phyloP scores from a whole-genome alignment of 176 grass and related monocot species.

The Otatea glauca region DNA sequence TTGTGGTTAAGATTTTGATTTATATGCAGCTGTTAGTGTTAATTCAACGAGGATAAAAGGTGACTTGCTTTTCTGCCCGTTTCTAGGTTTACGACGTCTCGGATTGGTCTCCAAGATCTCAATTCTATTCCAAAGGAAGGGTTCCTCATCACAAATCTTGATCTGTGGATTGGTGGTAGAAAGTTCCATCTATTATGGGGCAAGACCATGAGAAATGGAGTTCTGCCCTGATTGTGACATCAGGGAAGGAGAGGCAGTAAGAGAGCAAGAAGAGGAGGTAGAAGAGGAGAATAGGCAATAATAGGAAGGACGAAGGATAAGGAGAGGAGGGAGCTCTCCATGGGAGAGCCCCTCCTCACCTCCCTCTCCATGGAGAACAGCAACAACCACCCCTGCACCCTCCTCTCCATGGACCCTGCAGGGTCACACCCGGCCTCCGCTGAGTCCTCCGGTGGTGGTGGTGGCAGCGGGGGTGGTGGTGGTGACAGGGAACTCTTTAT shows the following conservation, averaged over 20 bases:
- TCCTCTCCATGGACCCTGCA: slow-evolving; percentile 68
- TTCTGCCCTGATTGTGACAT: neutral
- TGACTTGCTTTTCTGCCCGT: neutral
- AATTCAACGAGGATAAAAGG: neutral
- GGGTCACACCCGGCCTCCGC: slow-evolving; percentile 41
- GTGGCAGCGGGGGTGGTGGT: slow-evolving; percentile 4
- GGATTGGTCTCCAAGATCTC: slow-evolving; percentile 46
- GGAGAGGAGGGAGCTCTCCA: slow-evolving; percentile 59
- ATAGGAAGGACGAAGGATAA: slow-evolving; percentile 59
- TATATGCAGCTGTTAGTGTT: neutral
- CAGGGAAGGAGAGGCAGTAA: slow-evolving; percentile 13
- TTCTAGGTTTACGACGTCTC: slow-evolving; percentile 5
- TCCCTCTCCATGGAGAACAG: slow-evolving; percentile 73
- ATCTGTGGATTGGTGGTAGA: slow-evolving; percentile 26
- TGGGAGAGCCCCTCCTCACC: slow-evolving; percentile 73
- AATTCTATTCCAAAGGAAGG: neutral
- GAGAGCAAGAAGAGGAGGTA: neutral
- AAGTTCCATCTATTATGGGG: slow-evolving; percentile 14
- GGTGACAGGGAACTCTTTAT: slow-evolving; percentile 55
- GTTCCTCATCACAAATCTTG: slow-evolving; percentile 23
- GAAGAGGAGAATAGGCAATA: slow-evolving; percentile 8
- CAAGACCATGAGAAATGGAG: neutral
- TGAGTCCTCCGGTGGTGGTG: neutral
- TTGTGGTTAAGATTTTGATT: neutral
- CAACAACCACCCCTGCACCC: slow-evolving; percentile 64